Evolutionary conservation across 2,329 filamentous ascomycete species (phyloP).

Genomic region (Mycosphaerelloides madeirae): DNA sequence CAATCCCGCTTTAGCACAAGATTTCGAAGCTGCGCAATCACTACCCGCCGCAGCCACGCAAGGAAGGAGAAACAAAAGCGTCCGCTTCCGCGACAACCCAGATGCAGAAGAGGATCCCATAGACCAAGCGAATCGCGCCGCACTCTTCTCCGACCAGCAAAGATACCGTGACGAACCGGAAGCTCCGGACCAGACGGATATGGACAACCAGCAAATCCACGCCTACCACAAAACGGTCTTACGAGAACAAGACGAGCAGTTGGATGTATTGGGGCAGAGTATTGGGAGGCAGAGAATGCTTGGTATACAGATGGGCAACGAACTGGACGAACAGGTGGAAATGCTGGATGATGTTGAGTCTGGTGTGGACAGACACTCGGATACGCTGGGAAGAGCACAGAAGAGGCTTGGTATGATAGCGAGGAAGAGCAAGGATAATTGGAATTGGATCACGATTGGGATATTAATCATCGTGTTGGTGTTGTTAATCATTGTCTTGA

Average conservation of each 20-base stretch:
- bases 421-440: conserved; percentile 73
- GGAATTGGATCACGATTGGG: conserved; percentile 79
- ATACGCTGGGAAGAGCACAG: conserved; percentile 69
- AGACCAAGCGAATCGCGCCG: conserved; percentile 50
- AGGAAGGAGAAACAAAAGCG: conserved; percentile 35
- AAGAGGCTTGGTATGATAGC: conserved; percentile 67
- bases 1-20: conserved; percentile 55
- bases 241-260: conserved; percentile 84
- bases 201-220: conserved; percentile 83
- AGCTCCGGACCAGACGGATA: conserved; percentile 46
- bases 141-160: conserved; percentile 47
- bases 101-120: conserved; percentile 39
- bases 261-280: conserved; percentile 80
- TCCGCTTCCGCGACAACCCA: conserved; percentile 73
- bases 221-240: conserved; percentile 75
- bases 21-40: conserved; percentile 59
- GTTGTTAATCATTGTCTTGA: conserved; percentile 75
- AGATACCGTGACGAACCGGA: conserved; percentile 65
- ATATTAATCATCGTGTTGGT: conserved; percentile 75
- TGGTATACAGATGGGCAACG: conserved; percentile 92
- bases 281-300: conserved; percentile 88
- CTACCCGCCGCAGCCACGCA: conserved; percentile 38
- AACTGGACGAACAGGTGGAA: conserved; percentile 83
- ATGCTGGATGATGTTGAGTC: conserved; percentile 86
- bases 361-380: conserved; percentile 74